A percentile compares a stretch with the other conserved stretches of the same genome.
phyloP scores from a whole-genome alignment of 2,329 filamentous ascomycete species.

The Pyrenophora seminiperda region DNA sequence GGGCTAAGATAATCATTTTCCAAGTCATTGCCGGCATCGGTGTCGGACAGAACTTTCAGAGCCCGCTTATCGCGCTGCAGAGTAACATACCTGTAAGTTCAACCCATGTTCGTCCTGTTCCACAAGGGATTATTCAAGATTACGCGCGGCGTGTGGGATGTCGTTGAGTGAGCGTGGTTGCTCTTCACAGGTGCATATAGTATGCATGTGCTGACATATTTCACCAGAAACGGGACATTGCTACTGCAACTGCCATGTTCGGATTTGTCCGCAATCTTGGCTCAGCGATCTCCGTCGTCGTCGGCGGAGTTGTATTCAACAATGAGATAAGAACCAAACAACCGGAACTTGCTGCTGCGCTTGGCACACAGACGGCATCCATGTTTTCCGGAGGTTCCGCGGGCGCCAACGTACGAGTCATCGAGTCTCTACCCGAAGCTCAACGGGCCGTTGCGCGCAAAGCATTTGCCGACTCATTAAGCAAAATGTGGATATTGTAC shows the following conservation, averaged over 20 bases:
- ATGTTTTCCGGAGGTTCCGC: conserved; percentile 64
- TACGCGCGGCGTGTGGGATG: conserved; percentile 8
- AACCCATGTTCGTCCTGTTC: conserved; percentile 1
- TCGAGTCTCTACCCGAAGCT: conserved; percentile 57
- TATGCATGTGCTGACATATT: conserved; percentile 19
- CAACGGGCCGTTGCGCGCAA: conserved; percentile 51
- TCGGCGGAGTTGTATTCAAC: conserved; percentile 80
- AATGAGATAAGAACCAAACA: conserved; percentile 69
- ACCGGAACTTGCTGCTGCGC: conserved; percentile 53
- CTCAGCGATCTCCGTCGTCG: conserved; percentile 69
- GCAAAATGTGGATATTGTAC: conserved; percentile 59
- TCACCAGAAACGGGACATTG: conserved; percentile 61
- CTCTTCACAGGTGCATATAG: background rate
- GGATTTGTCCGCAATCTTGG: conserved; percentile 71
- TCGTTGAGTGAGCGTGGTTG: background rate
- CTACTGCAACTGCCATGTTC: conserved; percentile 70
- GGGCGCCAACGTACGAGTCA: conserved; percentile 63
- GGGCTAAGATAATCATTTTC: conserved; percentile 49
- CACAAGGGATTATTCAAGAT: background rate
- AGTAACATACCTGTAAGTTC: conserved; percentile 58
- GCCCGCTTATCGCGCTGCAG: conserved; percentile 71
- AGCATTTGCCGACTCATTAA: conserved; percentile 52
- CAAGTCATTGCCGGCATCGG: conserved; percentile 49
- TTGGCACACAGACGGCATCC: conserved; percentile 58
- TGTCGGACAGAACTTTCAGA: conserved; percentile 71